These are phyloP conservation scores for Cladosporium sp. DNA, from an alignment of 2,329 filamentous ascomycete species.

Conservation along the genomic window DNA sequence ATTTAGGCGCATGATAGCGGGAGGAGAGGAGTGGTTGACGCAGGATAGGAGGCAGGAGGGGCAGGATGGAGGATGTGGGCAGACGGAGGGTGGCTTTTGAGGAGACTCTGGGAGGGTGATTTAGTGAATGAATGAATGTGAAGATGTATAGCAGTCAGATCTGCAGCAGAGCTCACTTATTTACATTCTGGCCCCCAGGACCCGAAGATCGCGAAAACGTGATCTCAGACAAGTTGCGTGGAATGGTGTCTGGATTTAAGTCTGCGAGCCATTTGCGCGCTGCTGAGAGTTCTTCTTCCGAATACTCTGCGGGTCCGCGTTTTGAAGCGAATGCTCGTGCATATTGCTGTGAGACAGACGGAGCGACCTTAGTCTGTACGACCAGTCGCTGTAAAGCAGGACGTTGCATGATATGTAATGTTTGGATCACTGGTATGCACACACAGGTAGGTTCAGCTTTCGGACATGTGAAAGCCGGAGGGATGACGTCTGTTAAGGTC, in stretches of 20 bases:
- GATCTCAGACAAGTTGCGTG: slow-evolving; percentile 53
- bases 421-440: background rate
- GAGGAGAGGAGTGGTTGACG: slow-evolving; percentile 50
- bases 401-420: background rate
- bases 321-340: background rate
- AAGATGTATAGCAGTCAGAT: background rate
- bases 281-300: slow-evolving; percentile 6
- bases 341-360: background rate
- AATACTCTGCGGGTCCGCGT: slow-evolving; percentile 1
- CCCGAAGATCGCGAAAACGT: slow-evolving; percentile 62
- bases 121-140: background rate
- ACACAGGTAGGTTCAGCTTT: background rate
- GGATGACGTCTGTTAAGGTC: background rate
- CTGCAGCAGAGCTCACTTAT: slow-evolving; percentile 50
- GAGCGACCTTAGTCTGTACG: background rate
- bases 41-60: slow-evolving; percentile 51
- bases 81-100: slow-evolving; percentile 63
- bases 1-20: slow-evolving; percentile 53
- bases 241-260: slow-evolving; percentile 52
- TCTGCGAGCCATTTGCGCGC: slow-evolving; percentile 36
- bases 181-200: slow-evolving; percentile 65
- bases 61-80: slow-evolving; percentile 48
- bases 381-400: background rate
- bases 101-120: slow-evolving; percentile 51
- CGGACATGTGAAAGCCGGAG: slow-evolving; percentile 2